Percentiles rank a stretch among this genome's conserved stretches.
Conservation (phyloP, 1,139 yeast genomes). For the Yamadazyma dushanensis region DNA sequence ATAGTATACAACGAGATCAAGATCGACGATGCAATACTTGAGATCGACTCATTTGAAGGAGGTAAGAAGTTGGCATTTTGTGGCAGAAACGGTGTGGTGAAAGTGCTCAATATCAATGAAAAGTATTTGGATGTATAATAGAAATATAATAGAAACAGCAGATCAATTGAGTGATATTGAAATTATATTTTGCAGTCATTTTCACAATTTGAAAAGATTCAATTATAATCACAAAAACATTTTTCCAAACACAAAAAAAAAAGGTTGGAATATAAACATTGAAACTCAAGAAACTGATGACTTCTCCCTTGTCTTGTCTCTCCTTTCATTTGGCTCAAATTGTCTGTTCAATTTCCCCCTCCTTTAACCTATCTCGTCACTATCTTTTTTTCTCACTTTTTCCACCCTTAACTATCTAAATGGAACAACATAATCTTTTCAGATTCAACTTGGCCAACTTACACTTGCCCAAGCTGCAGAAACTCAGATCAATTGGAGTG, state of each 20-base stretch:
- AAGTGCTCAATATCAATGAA: slow-evolving; percentile 1
- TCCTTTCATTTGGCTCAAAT: no score
- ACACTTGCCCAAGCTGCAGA: slow-evolving; percentile 65
- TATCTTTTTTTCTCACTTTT: no score
- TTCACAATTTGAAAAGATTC: not conserved
- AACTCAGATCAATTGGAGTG: slow-evolving; percentile 73
- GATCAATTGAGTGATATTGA: not conserved
- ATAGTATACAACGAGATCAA: slow-evolving; percentile 34
- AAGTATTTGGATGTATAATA: not conserved
- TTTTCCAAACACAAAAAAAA: no score
- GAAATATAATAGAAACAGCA: not conserved
- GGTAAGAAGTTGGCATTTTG: slow-evolving; percentile 44
- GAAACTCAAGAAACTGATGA: no score
- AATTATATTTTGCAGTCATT: not conserved
- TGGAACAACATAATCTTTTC: slow-evolving; percentile 45
- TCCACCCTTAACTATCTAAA: slow-evolving; percentile 12
- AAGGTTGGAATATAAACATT: no score
- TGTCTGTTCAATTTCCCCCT: not conserved
- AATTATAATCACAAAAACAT: no score
- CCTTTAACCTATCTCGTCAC: not conserved
- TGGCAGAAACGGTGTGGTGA: slow-evolving; percentile 22
- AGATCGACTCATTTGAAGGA: slow-evolving; percentile 41
- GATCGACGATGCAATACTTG: slow-evolving; percentile 42
- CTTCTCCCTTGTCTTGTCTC: no score
- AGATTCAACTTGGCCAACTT: slow-evolving; percentile 52